Percentiles rank a stretch among this genome's conserved stretches.
Conservation (phyloP, 805 yeast genomes). For the Groenewaldozyma tartarivorans region DNA sequence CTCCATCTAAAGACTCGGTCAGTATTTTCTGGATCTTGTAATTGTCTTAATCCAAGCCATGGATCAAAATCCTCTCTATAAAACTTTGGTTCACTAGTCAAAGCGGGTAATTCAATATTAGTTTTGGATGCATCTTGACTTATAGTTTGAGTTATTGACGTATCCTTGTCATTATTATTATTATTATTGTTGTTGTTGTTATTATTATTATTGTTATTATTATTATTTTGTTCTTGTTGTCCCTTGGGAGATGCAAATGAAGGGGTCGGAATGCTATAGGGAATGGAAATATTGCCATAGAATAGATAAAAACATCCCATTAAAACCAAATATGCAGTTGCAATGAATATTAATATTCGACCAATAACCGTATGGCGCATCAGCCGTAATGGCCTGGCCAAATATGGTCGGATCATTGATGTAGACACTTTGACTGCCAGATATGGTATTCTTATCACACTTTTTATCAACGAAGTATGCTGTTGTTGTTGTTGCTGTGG, state of each 20-base stretch:
- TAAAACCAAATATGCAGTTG: neutral
- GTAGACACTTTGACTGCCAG: neutral
- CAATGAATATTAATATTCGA: neutral
- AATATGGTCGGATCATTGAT: neutral
- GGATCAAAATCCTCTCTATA: conserved; percentile 9
- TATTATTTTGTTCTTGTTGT: neutral
- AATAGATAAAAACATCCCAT: neutral
- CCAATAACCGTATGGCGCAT: neutral
- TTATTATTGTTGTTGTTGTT: no score
- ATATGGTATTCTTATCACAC: neutral
- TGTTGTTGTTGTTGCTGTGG: no score
- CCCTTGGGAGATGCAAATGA: neutral
- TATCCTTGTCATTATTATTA: no score
- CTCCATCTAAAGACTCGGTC: conserved; percentile 20
- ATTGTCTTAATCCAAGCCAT: conserved; percentile 2
- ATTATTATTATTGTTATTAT: no score
- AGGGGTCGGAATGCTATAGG: neutral
- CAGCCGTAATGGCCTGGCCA: neutral
- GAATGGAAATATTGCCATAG: neutral
- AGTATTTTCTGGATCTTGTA: conserved; percentile 1
- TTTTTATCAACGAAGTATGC: no score
- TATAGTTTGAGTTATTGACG: no score
- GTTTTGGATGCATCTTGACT: neutral
- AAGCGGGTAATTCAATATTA: neutral
- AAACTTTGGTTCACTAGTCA: neutral